Evolutionary conservation across 2,329 filamentous ascomycete species (phyloP).

Genomic region (Dryadomyces quercus-mongolicae): DNA sequence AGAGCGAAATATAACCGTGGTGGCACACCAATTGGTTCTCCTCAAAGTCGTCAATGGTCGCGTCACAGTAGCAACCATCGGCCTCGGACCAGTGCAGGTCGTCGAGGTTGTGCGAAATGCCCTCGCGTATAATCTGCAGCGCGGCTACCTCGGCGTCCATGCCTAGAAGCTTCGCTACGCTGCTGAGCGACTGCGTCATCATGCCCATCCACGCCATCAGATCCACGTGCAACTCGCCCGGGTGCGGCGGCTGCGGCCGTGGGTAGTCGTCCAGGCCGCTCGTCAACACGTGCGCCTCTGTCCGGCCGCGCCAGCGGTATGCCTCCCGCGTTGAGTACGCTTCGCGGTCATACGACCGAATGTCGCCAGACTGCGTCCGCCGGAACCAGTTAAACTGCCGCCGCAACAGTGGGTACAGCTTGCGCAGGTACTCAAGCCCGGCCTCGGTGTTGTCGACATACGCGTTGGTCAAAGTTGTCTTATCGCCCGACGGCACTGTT

Average conservation of each 20-base stretch:
- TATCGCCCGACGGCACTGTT: not conserved
- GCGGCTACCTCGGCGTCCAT: constrained; percentile 57
- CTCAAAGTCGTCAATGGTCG: constrained; percentile 89
- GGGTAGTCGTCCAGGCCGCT: constrained; percentile 96
- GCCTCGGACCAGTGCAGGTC: constrained; percentile 86
- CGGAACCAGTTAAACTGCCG: constrained; percentile 93
- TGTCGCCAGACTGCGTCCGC: constrained; percentile 77
- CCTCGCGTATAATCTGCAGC: constrained; percentile 58
- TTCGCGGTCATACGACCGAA: constrained; percentile 82
- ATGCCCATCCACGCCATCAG: constrained; percentile 96
- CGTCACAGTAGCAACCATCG: constrained; percentile 80
- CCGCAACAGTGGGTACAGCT: constrained; percentile 76
- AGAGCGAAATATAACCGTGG: constrained; percentile 89
- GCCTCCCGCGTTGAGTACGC: constrained; percentile 83
- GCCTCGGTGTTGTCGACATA: constrained; percentile 57
- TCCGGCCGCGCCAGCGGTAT: constrained; percentile 90
- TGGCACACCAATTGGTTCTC: constrained; percentile 85
- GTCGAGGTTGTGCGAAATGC: constrained; percentile 75
- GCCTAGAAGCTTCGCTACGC: constrained; percentile 65
- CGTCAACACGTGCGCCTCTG: constrained; percentile 74
- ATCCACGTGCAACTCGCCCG: constrained; percentile 90
- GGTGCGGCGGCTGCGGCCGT: constrained; percentile 83
- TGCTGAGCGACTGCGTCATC: constrained; percentile 77
- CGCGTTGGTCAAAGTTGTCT: constrained; percentile 37
- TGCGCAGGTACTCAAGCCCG: constrained; percentile 58